These are phyloP conservation scores for Lipomyces kockii DNA, from an alignment of 805 yeast genomes.

Conservation along the genomic window DNA sequence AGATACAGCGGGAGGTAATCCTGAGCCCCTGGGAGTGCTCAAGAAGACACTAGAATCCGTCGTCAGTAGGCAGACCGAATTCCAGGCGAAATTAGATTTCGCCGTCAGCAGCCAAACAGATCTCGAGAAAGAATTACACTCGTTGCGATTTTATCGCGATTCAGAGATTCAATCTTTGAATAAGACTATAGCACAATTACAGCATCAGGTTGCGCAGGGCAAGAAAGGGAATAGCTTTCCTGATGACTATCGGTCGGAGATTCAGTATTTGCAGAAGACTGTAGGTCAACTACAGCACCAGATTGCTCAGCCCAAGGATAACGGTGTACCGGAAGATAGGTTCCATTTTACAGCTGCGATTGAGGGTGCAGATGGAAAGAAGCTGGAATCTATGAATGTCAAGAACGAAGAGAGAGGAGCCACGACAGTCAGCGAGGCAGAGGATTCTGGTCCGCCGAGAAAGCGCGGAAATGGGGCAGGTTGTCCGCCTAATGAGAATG, in stretches of 20 bases:
- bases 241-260: background rate
- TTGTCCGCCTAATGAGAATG: background rate
- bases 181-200: background rate
- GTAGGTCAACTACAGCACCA: background rate
- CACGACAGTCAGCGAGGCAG: background rate
- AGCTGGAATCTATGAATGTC: background rate
- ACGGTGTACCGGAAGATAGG: too few species aligned
- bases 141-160: background rate
- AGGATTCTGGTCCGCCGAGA: background rate
- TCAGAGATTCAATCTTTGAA: background rate
- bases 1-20: too few species aligned
- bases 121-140: background rate
- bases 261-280: background rate
- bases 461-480: background rate
- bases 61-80: background rate
- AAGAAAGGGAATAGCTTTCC: background rate
- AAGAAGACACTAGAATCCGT: too few species aligned
- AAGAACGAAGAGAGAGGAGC: too few species aligned
- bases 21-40: too few species aligned
- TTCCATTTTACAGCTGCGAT: too few species aligned
- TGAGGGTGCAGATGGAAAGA: background rate
- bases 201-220: too few species aligned
- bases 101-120: background rate
- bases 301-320: too few species aligned
- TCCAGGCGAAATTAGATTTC: background rate